A percentile compares a stretch with the other conserved stretches of the same genome.
Evolutionary conservation across 2,329 filamentous ascomycete genomes (phyloP).

Genomic region (Aspergillus felis): DNA sequence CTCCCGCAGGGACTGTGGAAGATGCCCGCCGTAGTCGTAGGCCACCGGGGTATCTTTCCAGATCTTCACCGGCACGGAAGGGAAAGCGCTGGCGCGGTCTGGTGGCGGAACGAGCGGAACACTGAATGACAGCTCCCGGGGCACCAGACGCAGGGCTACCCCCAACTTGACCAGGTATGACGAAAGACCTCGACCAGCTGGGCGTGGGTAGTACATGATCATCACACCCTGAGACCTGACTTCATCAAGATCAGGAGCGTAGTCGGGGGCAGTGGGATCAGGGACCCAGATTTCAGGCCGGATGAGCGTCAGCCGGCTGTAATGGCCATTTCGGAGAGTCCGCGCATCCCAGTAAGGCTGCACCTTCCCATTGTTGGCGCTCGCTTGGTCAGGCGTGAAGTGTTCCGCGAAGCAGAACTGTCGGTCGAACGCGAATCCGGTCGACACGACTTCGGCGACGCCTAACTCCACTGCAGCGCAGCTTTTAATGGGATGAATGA

Average conservation of each 20-base stretch:
- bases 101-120: conserved; percentile 50
- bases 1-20: conserved; percentile 47
- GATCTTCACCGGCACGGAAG: conserved; percentile 46
- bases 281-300: conserved; percentile 60
- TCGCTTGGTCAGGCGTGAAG: conserved; percentile 28
- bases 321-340: conserved; percentile 40
- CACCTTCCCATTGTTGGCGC: not conserved
- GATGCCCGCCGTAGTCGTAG: conserved; percentile 36
- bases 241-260: conserved; percentile 43
- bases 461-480: conserved; percentile 72
- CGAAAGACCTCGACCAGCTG: conserved; percentile 6
- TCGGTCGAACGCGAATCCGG: conserved; percentile 74
- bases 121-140: conserved; percentile 44
- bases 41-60: conserved; percentile 52
- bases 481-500: conserved; percentile 79
- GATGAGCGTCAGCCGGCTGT: conserved; percentile 66
- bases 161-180: conserved; percentile 19
- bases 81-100: conserved; percentile 42
- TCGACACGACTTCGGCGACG: conserved; percentile 59
- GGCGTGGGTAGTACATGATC: conserved; percentile 46
- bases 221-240: conserved; percentile 52
- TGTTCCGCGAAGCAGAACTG: conserved; percentile 77
- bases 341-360: conserved; percentile 44
- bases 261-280: conserved; percentile 42
- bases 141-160: conserved; percentile 27